Conservation (phyloP, 805 yeast species). For the Wickerhamiella dianesei region DNA sequence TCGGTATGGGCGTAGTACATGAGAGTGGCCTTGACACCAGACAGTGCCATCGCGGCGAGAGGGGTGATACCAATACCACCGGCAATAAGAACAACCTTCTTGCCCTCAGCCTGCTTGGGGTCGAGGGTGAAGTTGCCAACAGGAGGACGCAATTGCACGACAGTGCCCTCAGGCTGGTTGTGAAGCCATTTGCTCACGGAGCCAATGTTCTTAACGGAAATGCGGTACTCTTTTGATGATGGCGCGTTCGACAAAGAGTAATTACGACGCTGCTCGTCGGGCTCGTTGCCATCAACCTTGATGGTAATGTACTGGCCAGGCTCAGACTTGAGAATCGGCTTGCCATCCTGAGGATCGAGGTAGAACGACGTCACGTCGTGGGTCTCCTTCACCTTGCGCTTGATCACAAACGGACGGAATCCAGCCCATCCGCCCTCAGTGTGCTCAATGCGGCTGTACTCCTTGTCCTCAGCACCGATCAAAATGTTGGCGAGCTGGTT, state of each 20-base stretch:
- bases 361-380: slow-evolving; percentile 38
- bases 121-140: slow-evolving; percentile 35
- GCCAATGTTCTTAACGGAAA: slow-evolving; percentile 35
- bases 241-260: slow-evolving; percentile 40
- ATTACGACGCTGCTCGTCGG: slow-evolving; percentile 37
- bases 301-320: slow-evolving; percentile 37
- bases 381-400: slow-evolving; percentile 32
- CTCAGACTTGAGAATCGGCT: slow-evolving; percentile 18
- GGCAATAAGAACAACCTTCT: slow-evolving; percentile 33
- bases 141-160: slow-evolving; percentile 42
- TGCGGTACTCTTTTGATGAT: slow-evolving; percentile 33
- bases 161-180: slow-evolving; percentile 41
- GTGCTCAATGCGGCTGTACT: slow-evolving; percentile 29
- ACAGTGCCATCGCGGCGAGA: slow-evolving; percentile 33
- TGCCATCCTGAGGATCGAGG: slow-evolving; percentile 34
- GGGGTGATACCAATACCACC: slow-evolving; percentile 51
- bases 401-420: slow-evolving; percentile 39
- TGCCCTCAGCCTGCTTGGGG: slow-evolving; percentile 13
- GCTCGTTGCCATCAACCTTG: slow-evolving; percentile 26
- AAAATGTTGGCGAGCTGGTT: slow-evolving; percentile 46
- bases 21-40: slow-evolving; percentile 25
- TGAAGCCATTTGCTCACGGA: slow-evolving; percentile 38
- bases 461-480: slow-evolving; percentile 39
- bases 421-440: slow-evolving; percentile 43
- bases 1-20: slow-evolving; percentile 27